Evolutionary conservation across 305 asterid genomes (phyloP).

Genomic region (Fraxinus xanthoxyloides): DNA sequence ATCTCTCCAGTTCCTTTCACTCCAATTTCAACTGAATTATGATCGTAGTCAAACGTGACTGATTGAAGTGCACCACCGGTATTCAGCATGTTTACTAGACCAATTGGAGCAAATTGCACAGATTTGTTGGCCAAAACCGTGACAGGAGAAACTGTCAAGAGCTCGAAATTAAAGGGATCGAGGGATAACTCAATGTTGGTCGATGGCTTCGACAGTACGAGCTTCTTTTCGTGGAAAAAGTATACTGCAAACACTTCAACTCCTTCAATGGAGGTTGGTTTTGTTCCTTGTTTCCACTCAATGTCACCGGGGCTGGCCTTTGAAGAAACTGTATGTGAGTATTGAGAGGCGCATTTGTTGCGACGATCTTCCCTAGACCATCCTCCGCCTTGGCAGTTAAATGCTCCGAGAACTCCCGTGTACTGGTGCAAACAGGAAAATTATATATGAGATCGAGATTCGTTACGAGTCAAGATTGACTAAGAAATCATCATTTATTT

Average conservation of each 20-base stretch:
- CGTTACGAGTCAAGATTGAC: background rate
- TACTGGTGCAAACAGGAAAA: slow-evolving; percentile 35
- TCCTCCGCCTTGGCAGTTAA: slow-evolving; percentile 97
- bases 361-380: slow-evolving; percentile 76
- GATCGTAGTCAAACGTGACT: slow-evolving; percentile 28
- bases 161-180: slow-evolving; percentile 59
- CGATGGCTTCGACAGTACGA: slow-evolving; percentile 53
- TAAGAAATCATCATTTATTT: background rate
- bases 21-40: slow-evolving; percentile 38
- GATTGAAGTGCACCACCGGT: slow-evolving; percentile 78
- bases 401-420: slow-evolving; percentile 83
- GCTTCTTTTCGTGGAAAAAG: slow-evolving; percentile 50
- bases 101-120: slow-evolving; percentile 74
- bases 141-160: slow-evolving; percentile 68
- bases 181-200: slow-evolving; percentile 43
- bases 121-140: slow-evolving; percentile 24
- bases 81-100: slow-evolving; percentile 81
- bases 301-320: slow-evolving; percentile 54
- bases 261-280: slow-evolving; percentile 50
- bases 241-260: slow-evolving; percentile 58
- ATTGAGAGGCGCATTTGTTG: slow-evolving; percentile 67
- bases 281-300: slow-evolving; percentile 75
- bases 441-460: background rate
- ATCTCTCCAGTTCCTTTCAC: slow-evolving; percentile 73
- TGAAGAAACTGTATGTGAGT: slow-evolving; percentile 52